Evolutionary conservation across 805 yeast species (phyloP), one percentile per base, ranked within the genome.

Genomic region (Saccharomyces cerevisiae): DNA sequence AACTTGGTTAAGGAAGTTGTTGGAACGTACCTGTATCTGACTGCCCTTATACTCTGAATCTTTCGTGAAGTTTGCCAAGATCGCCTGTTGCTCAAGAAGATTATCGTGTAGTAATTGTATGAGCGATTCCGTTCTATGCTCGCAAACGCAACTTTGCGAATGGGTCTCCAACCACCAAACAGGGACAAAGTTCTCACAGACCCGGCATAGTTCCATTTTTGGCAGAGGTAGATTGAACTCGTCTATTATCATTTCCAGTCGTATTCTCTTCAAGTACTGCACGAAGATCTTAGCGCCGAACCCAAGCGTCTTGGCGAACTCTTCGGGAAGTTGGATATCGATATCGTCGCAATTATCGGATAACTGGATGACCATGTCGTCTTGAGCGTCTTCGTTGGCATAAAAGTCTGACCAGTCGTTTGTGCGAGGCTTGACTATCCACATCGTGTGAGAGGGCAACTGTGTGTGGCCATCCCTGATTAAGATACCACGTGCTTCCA

Each of bases 131-230:
- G 87, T 80, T 62, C 83, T 79, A 70, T 90, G 96, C 67, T 91
- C 97, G 36, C 88, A 79, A 29, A 87, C 75, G 63, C 99, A 94
- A 49, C 87, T 73, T 64, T 90, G 94, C 1, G 92, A 85, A 70
- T 94, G 99, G 50, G 84, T 79, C 62, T 92, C 99, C 43, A 94
- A 75, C 86, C 96, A 94, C 99, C 99, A 94, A 3, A 90, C 87
- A 3, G 96, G 97, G n/a, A 90, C 83, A 49, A 79, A 79, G 30
- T 83, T 82, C 65, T 94, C 99, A 70, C 99, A 94, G 28, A 94
- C 90, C 49, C 97, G 79, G 69, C 99, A 94, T 31, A 94, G 73
- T 41, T 87, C 89, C 54, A 83, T 78, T 26, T 84, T 84, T 1
- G 96, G 97, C n/a, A 82, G 78, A 0, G 96, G 96, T 0, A 89